Conservation (phyloP, 495 filamentous ascomycete species). For the Amniculicola lignicola region DNA sequence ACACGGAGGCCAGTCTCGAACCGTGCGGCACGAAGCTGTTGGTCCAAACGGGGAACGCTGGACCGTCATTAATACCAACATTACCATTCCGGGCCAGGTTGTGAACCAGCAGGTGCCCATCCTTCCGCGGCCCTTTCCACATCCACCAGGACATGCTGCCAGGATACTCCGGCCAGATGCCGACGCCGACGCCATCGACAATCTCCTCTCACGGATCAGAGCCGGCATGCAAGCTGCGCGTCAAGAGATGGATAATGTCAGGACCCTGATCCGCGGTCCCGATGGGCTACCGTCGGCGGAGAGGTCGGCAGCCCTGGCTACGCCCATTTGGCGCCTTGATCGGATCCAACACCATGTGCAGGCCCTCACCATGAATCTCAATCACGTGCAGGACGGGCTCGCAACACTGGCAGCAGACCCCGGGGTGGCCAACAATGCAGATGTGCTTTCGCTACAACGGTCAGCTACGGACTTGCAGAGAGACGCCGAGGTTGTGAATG, state of each 20-base stretch:
- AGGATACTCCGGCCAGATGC: slow-evolving; percentile 1
- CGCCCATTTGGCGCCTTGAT: slow-evolving; percentile 19
- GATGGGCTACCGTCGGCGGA: not conserved
- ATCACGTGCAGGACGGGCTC: slow-evolving; percentile 18
- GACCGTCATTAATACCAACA: slow-evolving; percentile 33
- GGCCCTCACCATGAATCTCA: slow-evolving; percentile 11
- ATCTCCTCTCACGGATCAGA: slow-evolving; percentile 1
- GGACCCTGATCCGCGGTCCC: slow-evolving; percentile 9
- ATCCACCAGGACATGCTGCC: slow-evolving; percentile 11
- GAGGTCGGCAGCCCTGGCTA: not conserved
- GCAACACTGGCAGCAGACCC: slow-evolving; percentile 21
- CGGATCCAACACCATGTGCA: slow-evolving; percentile 15
- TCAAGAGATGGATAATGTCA: slow-evolving; percentile 30
- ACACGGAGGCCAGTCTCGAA: not conserved
- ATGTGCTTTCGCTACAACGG: slow-evolving; percentile 20
- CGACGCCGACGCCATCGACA: not conserved
- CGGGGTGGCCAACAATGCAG: slow-evolving; percentile 14
- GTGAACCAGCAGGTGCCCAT: slow-evolving; percentile 12
- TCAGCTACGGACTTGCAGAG: slow-evolving; percentile 6
- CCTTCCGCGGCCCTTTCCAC: slow-evolving; percentile 21
- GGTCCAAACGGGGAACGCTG: slow-evolving; percentile 35
- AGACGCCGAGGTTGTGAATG: slow-evolving; percentile 14
- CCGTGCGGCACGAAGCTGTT: slow-evolving; percentile 29
- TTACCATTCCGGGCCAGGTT: slow-evolving; percentile 18
- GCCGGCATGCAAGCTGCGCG: slow-evolving; percentile 11